Base-by-base conservation (phyloP, 306 rosid species). In the Acacia acuminata region DNA sequence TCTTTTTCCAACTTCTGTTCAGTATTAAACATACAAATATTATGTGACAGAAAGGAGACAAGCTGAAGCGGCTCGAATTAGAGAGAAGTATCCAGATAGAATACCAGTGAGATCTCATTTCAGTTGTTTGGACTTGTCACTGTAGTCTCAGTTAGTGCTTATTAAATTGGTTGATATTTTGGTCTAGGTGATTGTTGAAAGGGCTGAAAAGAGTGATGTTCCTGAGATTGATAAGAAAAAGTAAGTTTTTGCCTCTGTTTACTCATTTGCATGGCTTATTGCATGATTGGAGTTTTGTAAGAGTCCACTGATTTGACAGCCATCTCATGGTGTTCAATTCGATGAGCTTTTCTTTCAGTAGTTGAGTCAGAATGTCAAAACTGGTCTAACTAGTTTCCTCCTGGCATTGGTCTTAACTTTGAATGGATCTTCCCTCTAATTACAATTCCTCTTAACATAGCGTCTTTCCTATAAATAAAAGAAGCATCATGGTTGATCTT, bases 21-120 rank as follows among this genome's bases (percentile, higher is more conserved):
- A 27, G 51, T 53, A 69, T 43, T 76, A 45, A 70, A 14, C 32
- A 10, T 58, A 8, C 51, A 22, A 27, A 56, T 34, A 11, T 69
- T 72, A 56, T 12, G n/a, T 81, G 78, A 45, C 88, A 92, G 94
- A 90, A 65, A 83, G 87, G 84, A 92, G 96, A 80, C 86, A 84
- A 81, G 92, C 90, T 16, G 96, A 90, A 83, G 88, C 96, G 81
- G 77, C 85, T 30, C 88, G 92, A 79, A 88, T 92, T 68, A 86
- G 96, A 64, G 94, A 87, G 78, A 85, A 90, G 60, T 90, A 88
- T 83, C 94, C 94, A 3, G 94, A 92, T 64, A 88, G 96, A 87
- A 88, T 90, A 73, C 94, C 92, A 43, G 94, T 90, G 88, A 78
- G 94, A 74, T 84, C 44, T 78, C 65, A 9, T 67, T 68, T 44